Base-by-base conservation (phyloP, 208 protist species). In the Acanthamoeba lenticulata region DNA sequence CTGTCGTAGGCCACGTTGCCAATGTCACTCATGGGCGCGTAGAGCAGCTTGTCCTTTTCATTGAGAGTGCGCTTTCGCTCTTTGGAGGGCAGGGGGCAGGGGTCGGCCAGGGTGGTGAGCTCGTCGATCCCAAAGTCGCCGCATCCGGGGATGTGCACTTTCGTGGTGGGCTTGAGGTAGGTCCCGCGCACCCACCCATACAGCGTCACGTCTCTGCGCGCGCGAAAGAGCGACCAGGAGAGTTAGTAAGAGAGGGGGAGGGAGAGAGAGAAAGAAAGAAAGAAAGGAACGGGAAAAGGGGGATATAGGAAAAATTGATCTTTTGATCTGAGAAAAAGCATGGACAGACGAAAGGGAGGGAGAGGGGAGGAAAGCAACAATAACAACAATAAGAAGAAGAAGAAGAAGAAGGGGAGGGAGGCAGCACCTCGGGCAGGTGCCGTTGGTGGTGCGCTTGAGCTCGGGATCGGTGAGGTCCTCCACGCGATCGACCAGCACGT, bases 181-280 rank as follows among this genome's bases (percentile, higher is more conserved):
- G 97, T 98, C 47, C 99, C 99, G 47, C 99, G 97, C 19, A 99
- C 95, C 95, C 99, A 99, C n/a, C 99, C 99, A 97, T 99, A 99
- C 38, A 99, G 97, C 44, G 97, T 97, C 36, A 99, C 96, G 44
- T 90, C 97, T 67, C 98, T 97, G 94, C 97, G 96, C 34, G 49
- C 42, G 9, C 45, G 62, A 95, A 95, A 72, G 9, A 72, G 6
- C 62, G 15, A 5, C 29, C 62, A 72, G 6, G 6, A 5, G 19
- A 5, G 21, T 19, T 5, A n/a, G 24, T n/a, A 21, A 72, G 9
- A 49, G 9, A 49, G 9, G 15, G 9, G 15, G 9, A 49, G 9
- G 15, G 9, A 49, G 9, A 49, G 15, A 15, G 45, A 49, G 45
- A 5, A 49, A 49, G 15, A 49, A 15, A 49, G 45, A 5, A 49